Base-by-base conservation (phyloP, 768 basidiomycete genomes). In the Amanita phalloides region DNA sequence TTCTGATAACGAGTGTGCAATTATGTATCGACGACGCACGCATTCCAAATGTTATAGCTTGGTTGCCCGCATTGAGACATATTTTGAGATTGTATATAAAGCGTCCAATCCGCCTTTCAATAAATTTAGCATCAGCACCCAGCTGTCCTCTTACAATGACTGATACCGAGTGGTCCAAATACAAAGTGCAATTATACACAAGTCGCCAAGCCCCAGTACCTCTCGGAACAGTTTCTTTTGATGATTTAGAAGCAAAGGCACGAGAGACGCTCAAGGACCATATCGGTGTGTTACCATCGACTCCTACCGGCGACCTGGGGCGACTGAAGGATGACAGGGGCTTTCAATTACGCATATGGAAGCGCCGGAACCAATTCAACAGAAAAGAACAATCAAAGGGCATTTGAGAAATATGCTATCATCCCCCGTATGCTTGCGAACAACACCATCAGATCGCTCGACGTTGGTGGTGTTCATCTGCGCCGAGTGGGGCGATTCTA, bases 341-440 rank as follows among this genome's bases (percentile, higher is more conserved):
- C 86, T 7, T 93, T 82, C 68, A 71, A 79, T 67, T 93, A 90
- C 59, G 82, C 83, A 2, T 77, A 76, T 51, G 87, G 86, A 38
- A 87, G 79, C 55, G 90, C 90, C 8, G 91, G 90, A 1, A 76
- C 78, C 2, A 71, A 73, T 51, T 69, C 74, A 26, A 93, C 91
- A 1, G 77, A 85, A 61, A 69, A 62, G 8, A 79, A 77, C 46
- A 93, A 94, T 59, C 71, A 71, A 32, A 72, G 67, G 37, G 82
- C 79, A 2, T 73, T 91, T 49, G 70, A 78, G 21, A 78, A 72
- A 50, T 90, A 76, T 72, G 77, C 76, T 33, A 85, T 94, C 61
- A 70, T 92, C n/a, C 89, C 89, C 2, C 77, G 83, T 5, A 88
- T 90, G 86, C 75, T 90, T 30, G 72, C 79, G 17, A 70, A 81